phyloP scores from a whole-genome alignment of 495 filamentous ascomycete species.

The Clohesyomyces aquaticus region DNA sequence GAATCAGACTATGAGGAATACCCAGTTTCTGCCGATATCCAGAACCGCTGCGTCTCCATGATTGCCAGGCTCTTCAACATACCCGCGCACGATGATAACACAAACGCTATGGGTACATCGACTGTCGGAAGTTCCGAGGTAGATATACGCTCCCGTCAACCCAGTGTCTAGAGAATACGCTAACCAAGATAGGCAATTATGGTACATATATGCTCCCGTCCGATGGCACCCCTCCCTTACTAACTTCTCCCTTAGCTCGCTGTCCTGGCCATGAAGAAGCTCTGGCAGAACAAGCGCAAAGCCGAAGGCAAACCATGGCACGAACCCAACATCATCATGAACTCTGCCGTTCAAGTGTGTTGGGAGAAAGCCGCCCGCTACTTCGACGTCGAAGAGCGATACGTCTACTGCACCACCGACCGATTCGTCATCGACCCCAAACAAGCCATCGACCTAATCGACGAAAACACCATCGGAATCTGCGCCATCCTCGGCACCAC shows the following conservation, averaged over 20 bases:
- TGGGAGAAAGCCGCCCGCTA: conserved; percentile 97
- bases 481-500: conserved; percentile 88
- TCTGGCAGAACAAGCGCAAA: conserved; percentile 83
- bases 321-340: conserved; percentile 89
- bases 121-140: conserved; percentile 87
- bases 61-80: conserved; percentile 86
- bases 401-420: conserved; percentile 78
- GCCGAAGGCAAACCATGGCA: conserved; percentile 75
- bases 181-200: conserved; percentile 14
- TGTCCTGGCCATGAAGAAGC: conserved; percentile 92
- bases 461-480: conserved; percentile 96
- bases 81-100: conserved; percentile 54
- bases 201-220: neutral
- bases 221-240: too few relatives aligned
- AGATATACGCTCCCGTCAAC: conserved; percentile 55
- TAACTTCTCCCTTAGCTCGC: conserved; percentile 55
- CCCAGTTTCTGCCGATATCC: conserved; percentile 84
- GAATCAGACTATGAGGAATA: conserved; percentile 89
- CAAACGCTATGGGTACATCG: conserved; percentile 76
- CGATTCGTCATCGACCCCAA: conserved; percentile 87
- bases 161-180: neutral
- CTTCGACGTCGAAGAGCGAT: conserved; percentile 89
- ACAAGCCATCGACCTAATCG: conserved; percentile 78
- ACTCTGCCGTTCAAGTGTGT: conserved; percentile 88
- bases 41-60: conserved; percentile 91